Percentiles rank a stretch among this genome's conserved stretches.
Conservation (phyloP, 2,329 filamentous ascomycete species). For the Parastagonospora avenae region DNA sequence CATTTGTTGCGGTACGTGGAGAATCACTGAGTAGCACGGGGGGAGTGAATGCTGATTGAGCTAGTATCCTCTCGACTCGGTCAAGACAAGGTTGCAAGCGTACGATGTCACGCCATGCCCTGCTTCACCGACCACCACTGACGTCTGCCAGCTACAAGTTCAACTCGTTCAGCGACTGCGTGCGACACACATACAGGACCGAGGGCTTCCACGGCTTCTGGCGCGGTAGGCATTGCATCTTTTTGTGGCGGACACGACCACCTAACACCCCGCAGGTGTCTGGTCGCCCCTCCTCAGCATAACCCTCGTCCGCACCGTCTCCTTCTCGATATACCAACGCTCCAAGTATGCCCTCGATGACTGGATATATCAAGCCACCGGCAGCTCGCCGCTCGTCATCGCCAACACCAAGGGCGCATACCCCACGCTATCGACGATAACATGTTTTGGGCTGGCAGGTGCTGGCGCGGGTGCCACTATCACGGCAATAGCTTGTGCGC, state of each 20-base stretch:
- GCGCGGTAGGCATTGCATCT: slow-evolving; percentile 53
- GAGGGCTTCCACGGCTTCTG: slow-evolving; percentile 58
- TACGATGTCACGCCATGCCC: slow-evolving; percentile 30
- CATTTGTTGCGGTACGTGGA: slow-evolving; percentile 66
- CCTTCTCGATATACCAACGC: slow-evolving; percentile 80
- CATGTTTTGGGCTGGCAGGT: slow-evolving; percentile 78
- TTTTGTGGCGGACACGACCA: not conserved
- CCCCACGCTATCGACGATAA: slow-evolving; percentile 73
- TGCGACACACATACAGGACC: slow-evolving; percentile 71
- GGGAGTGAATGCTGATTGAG: slow-evolving; percentile 22
- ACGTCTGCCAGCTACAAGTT: slow-evolving; percentile 65
- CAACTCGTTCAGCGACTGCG: slow-evolving; percentile 73
- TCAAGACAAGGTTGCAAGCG: slow-evolving; percentile 89
- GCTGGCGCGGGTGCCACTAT: slow-evolving; percentile 80
- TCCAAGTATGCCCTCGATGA: slow-evolving; percentile 74
- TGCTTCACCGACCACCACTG: slow-evolving; percentile 10
- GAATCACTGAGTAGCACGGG: no score
- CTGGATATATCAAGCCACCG: slow-evolving; percentile 68
- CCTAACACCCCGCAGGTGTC: slow-evolving; percentile 59
- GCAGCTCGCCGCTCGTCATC: slow-evolving; percentile 73
- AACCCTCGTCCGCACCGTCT: slow-evolving; percentile 76
- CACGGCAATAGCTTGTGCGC: slow-evolving; percentile 75
- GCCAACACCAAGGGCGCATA: slow-evolving; percentile 73
- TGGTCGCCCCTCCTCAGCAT: slow-evolving; percentile 80
- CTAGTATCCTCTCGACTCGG: slow-evolving; percentile 81